Evolutionary conservation across 2,329 filamentous ascomycete genomes (phyloP), one percentile per base, ranked within the genome.

Genomic region (Fusarium sp.): DNA sequence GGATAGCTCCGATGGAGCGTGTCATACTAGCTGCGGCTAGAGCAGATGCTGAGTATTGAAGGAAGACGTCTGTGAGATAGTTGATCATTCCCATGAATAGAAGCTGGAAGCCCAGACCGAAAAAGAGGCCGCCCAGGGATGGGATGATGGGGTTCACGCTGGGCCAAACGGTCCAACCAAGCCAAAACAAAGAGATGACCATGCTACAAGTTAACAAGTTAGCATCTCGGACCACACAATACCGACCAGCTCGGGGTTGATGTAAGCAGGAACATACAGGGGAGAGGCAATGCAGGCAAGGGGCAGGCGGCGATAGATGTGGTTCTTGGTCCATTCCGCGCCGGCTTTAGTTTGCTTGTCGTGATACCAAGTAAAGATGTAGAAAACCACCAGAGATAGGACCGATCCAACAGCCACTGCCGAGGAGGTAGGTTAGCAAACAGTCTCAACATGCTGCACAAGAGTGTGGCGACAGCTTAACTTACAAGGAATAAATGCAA

Each of bases 261-360:
- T 3, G 29, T 0, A 14, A 34, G 31, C 1, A 3, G 23, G 64
- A 85, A 84, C 85, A 38, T 83, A 84, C 77, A 89, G 87, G 0
- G 88, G 87, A n/a, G 88, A 84, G 8, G 87, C 87, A 62, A 88
- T 85, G 5, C 89, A 89, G 2, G 79, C 81, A 16, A 81, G 73
- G 77, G 85, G 66, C 49, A 78, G 61, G 77, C 80, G 36, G 74
- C 83, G 58, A 64, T 71, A 73, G 4, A 78, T 73, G 34, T 79
- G 76, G 11, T 69, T 70, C 42, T 77, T 68, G 3, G 78, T 74
- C 78, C 78, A 79, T n/a, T 60, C 42, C 2, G 71, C 73, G 3
- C 77, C 77, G 2, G 70, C 73, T 9, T 65, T 62, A 10, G 70
- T 68, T 20, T 73, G 64, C 6, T 61, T 62, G 33, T 75, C 75